Percentiles rank a stretch among this genome's conserved stretches.
Evolutionary conservation across 257 asterid species (phyloP).

Genomic region (Ilex aquifolium): DNA sequence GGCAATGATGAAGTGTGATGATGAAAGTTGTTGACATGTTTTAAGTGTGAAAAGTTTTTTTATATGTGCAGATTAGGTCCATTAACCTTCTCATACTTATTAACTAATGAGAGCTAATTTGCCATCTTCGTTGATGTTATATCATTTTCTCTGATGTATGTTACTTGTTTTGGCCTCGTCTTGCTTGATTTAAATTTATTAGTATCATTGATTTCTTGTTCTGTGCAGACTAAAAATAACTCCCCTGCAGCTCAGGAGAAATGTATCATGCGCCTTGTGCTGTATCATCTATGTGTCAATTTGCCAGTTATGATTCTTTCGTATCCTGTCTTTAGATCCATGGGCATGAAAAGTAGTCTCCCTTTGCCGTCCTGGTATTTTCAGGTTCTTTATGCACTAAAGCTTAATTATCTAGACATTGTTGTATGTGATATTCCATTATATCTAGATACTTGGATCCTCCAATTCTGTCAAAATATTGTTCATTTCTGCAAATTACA

Average conservation of each 20-base stretch:
- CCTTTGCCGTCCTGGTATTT: constrained; percentile 98
- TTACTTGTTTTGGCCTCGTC: neutral
- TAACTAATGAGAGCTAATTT: no score
- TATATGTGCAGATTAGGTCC: no score
- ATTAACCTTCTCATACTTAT: no score
- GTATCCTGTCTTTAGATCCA: constrained; percentile 82
- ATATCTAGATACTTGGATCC: no score
- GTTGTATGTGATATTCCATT: constrained; percentile 2
- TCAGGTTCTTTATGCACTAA: constrained; percentile 62
- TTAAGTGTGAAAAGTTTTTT: no score
- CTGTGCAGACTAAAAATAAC: constrained; percentile 78
- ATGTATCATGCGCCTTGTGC: constrained; percentile 76
- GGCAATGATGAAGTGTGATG: no score
- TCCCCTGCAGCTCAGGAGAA: constrained; percentile 88
- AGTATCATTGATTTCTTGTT: constrained; percentile 9
- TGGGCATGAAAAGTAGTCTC: constrained; percentile 93
- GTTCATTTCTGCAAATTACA: no score
- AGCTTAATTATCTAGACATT: constrained; percentile 22
- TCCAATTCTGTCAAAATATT: no score
- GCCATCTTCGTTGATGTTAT: no score
- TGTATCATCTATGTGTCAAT: constrained; percentile 85
- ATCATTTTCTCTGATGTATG: neutral
- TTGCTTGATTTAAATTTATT: neutral
- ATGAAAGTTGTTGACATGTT: no score
- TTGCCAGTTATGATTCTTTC: constrained; percentile 90